These are phyloP conservation scores for Cinnamomum chago DNA, from an alignment of 164 flowering plant species.

Conservation along the genomic window DNA sequence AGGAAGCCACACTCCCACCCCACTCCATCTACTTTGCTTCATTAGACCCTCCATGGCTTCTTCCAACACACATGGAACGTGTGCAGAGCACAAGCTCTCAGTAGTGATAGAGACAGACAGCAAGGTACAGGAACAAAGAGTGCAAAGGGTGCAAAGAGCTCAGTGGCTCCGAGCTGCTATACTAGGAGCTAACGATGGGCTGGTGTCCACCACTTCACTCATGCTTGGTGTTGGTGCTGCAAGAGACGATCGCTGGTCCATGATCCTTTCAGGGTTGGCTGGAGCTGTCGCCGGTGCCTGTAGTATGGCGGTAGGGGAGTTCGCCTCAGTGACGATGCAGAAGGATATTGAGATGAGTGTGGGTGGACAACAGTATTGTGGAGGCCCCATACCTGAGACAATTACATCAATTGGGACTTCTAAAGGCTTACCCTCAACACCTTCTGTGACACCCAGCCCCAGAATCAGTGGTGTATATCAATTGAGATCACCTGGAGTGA, in stretches of 20 bases:
- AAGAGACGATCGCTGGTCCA: conserved; percentile 32
- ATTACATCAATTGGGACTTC: background rate
- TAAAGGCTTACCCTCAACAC: background rate
- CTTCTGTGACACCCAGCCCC: conserved; percentile 1
- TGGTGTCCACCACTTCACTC: conserved; percentile 53
- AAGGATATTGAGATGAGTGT: conserved; percentile 37
- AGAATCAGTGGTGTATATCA: background rate
- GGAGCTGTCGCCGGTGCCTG: conserved; percentile 65
- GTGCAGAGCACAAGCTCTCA: conserved; percentile 15
- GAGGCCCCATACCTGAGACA: background rate
- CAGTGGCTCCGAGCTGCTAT: conserved; percentile 70
- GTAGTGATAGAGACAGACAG: background rate
- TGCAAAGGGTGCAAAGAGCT: conserved; percentile 27
- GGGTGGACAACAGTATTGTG: background rate
- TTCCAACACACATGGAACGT: background rate
- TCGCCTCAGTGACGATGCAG: conserved; percentile 58
- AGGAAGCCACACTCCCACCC: conserved; percentile 16
- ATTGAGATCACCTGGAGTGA: background rate
- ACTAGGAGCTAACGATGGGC: conserved; percentile 56
- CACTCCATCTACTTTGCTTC: background rate
- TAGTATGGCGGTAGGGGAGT: conserved; percentile 73
- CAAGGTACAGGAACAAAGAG: background rate
- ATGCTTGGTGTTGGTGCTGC: conserved; percentile 61
- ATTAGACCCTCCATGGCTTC: background rate
- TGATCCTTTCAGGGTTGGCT: conserved; percentile 59